phyloP scores from a whole-genome alignment of 1,284 basidiomycete species.

The Apiotrichum akiyoshidainum region DNA sequence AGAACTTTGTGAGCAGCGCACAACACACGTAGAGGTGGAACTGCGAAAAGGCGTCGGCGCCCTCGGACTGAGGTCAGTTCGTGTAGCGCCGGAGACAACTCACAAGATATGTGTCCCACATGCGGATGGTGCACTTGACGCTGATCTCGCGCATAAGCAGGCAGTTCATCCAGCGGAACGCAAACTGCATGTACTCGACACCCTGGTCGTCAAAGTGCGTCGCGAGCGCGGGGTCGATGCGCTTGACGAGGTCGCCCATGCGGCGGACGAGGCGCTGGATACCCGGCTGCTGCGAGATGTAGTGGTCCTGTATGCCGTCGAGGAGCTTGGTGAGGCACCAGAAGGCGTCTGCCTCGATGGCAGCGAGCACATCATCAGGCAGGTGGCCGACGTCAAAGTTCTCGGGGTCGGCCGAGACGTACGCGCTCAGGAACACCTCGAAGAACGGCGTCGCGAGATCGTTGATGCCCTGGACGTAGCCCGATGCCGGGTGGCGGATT shows the following conservation, averaged over 20 bases:
- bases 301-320: constrained; percentile 96
- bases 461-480: constrained; percentile 97
- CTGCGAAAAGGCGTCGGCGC: constrained; percentile 90
- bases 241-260: constrained; percentile 85
- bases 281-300: constrained; percentile 89
- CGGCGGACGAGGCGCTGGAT: constrained; percentile 86
- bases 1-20: constrained; percentile 89
- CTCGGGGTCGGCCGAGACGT: constrained; percentile 71
- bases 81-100: constrained; percentile 39
- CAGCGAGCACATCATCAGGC: constrained; percentile 65
- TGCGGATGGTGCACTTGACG: constrained; percentile 88
- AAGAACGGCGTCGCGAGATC: constrained; percentile 94
- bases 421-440: constrained; percentile 69
- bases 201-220: constrained; percentile 80
- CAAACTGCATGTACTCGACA: constrained; percentile 98
- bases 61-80: constrained; percentile 56
- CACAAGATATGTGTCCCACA: constrained; percentile 98
- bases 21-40: constrained; percentile 96
- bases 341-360: constrained; percentile 90
- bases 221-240: constrained; percentile 83
- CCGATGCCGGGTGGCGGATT: constrained; percentile 90
- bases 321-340: constrained; percentile 92
- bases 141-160: constrained; percentile 93
- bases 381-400: constrained; percentile 75
- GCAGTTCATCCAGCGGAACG: constrained; percentile 99